Percentiles rank a stretch among this genome's conserved stretches.
phyloP scores from a whole-genome alignment of 2,329 filamentous ascomycete genomes.

The Penicillium brevicompactum region DNA sequence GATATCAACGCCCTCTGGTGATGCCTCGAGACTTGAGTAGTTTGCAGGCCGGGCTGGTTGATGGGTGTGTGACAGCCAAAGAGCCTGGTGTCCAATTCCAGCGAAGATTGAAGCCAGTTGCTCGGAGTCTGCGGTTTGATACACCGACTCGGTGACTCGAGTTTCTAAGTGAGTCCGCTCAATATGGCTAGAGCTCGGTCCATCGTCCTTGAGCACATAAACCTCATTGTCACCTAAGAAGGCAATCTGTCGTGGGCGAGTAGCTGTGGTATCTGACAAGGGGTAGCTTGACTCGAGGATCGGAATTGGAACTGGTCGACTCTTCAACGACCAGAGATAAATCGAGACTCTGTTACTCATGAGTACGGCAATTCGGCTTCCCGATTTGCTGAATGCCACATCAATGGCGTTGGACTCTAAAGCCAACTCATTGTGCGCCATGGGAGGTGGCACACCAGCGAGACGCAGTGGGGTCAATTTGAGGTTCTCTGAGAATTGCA shows the following conservation, averaged over 20 bases:
- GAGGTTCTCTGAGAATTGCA: conserved; percentile 53
- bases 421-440: conserved; percentile 76
- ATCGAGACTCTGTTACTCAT: conserved; percentile 67
- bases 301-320: conserved; percentile 37
- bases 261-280: conserved; percentile 30
- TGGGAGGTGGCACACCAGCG: conserved; percentile 88
- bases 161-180: conserved; percentile 39
- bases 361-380: conserved; percentile 70
- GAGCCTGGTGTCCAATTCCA: conserved; percentile 33
- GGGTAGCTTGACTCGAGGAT: conserved; percentile 43
- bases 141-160: conserved; percentile 31
- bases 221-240: conserved; percentile 48
- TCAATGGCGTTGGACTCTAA: conserved; percentile 68
- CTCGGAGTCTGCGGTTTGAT: conserved; percentile 35
- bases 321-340: conserved; percentile 67
- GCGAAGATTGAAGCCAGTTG: conserved; percentile 42
- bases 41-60: conserved; percentile 27
- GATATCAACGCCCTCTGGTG: conserved; percentile 19
- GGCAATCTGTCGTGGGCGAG: conserved; percentile 48
- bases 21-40: conserved; percentile 34
- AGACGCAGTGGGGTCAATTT: conserved; percentile 84
- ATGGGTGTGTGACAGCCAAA: conserved; percentile 41
- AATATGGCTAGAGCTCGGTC: conserved; percentile 32
- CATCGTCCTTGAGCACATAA: conserved; percentile 44
- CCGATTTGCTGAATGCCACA: conserved; percentile 69